Conservation (phyloP, 2,329 filamentous ascomycete genomes). For the Davidsoniella eucalypti region DNA sequence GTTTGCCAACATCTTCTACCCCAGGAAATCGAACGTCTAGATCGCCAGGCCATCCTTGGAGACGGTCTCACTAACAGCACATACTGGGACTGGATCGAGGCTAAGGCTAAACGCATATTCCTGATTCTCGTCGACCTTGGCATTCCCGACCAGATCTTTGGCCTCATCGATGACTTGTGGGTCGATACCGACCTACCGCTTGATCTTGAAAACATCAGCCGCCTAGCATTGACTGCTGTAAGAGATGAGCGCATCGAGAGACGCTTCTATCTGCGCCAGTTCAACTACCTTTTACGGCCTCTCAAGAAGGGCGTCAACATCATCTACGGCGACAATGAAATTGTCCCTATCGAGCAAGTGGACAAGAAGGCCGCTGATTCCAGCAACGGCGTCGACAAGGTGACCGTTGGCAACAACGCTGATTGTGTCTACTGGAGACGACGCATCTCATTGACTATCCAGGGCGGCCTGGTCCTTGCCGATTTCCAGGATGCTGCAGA, state of each 20-base stretch:
- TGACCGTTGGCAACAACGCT: conserved; percentile 46
- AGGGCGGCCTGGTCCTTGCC: conserved; percentile 29
- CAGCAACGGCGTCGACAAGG: conserved; percentile 33
- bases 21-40: conserved; percentile 44
- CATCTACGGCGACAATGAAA: conserved; percentile 48
- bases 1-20: conserved; percentile 47
- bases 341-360: conserved; percentile 51
- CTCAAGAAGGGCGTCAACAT: conserved; percentile 43
- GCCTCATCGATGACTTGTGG: conserved; percentile 59
- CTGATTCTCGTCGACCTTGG: conserved; percentile 54
- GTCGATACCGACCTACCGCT: conserved; percentile 61
- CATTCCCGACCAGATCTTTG: conserved; percentile 58
- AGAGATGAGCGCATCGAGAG: conserved; percentile 47
- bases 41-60: conserved; percentile 48
- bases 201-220: conserved; percentile 45
- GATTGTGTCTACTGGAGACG: conserved; percentile 41
- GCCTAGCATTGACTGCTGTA: conserved; percentile 41
- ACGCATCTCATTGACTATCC: conserved; percentile 28
- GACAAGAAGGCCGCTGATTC: conserved; percentile 35
- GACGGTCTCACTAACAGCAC: conserved; percentile 52
- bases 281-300: conserved; percentile 50
- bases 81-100: conserved; percentile 63
- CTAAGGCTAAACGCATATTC: conserved; percentile 53
- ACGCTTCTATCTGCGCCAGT: conserved; percentile 56
- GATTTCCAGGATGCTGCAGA: conserved; percentile 47